phyloP scores from a whole-genome alignment of 176 grass and related monocot genomes.

The Aegilops longissima region DNA sequence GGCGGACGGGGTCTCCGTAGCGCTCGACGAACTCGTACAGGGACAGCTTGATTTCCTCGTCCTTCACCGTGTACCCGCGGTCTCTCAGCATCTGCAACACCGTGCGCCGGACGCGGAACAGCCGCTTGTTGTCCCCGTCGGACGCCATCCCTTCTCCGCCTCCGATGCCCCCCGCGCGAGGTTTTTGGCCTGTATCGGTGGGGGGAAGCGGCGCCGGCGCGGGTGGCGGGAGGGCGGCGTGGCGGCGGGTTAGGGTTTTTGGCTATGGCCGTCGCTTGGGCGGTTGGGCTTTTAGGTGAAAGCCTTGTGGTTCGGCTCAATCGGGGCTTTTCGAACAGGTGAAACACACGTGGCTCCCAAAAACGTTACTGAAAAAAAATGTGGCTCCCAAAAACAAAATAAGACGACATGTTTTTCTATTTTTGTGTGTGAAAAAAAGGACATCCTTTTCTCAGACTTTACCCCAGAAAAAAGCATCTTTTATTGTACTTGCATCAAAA shows the following conservation, averaged over 20 bases:
- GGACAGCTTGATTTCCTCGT: constrained; percentile 18
- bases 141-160: constrained; percentile 13
- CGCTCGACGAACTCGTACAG: constrained; percentile 20
- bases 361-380: no score
- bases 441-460: no score
- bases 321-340: no score
- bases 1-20: constrained; percentile 44
- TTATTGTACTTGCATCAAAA: no score
- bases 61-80: constrained; percentile 39
- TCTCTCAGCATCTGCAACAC: constrained; percentile 72
- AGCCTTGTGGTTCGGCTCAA: not conserved
- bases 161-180: not conserved
- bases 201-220: not conserved
- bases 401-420: no score
- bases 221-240: not conserved
- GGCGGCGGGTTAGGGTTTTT: constrained; percentile 18
- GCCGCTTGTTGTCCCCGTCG: constrained; percentile 48
- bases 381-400: no score
- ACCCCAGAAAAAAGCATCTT: no score
- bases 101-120: constrained; percentile 68
- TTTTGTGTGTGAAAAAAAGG: no score
- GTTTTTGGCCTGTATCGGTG: not conserved
- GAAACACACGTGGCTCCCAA: no score
- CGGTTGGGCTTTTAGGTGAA: not conserved
- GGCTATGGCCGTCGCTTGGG: not conserved